Conservation (phyloP, 805 yeast genomes). For the Kurtzmaniella cleridarum region DNA sequence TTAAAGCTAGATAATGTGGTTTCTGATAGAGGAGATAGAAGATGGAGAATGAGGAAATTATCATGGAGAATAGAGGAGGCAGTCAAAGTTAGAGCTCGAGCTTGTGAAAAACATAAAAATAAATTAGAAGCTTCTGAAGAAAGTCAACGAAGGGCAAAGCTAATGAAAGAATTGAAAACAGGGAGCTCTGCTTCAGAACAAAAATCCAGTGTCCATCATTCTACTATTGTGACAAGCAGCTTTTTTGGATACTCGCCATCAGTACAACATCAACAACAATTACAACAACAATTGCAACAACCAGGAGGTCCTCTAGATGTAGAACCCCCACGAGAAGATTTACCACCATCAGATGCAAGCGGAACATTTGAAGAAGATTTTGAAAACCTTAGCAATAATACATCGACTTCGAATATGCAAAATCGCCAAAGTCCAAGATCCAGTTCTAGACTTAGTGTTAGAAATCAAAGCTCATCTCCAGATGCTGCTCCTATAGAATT, state of each 20-base stretch:
- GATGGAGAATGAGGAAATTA: conserved; percentile 92
- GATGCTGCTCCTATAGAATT: conserved; percentile 3
- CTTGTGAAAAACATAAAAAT: conserved; percentile 53
- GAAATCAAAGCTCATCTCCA: neutral
- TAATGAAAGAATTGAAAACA: conserved; percentile 7
- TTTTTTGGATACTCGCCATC: conserved; percentile 5
- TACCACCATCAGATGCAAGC: conserved; percentile 8
- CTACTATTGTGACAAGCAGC: conserved; percentile 23
- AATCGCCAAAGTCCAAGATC: neutral
- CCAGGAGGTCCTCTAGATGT: neutral
- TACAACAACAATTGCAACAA: conserved; percentile 2
- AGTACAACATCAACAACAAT: conserved; percentile 1
- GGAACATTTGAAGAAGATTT: conserved; percentile 13
- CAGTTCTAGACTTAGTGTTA: neutral
- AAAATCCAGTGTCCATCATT: conserved; percentile 19
- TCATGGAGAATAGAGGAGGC: conserved; percentile 87
- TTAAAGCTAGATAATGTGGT: conserved; percentile 71
- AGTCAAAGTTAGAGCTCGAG: conserved; percentile 51
- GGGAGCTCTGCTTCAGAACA: conserved; percentile 1
- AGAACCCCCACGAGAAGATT: conserved; percentile 8
- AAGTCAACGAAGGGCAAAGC: conserved; percentile 15
- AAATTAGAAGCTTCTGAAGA: conserved; percentile 46
- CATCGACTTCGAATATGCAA: conserved; percentile 12
- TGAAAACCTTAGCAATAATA: conserved; percentile 4
- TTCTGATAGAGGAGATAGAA: conserved; percentile 42